These are phyloP conservation scores for Ambrosiella beaveri DNA, from an alignment of 2,329 filamentous ascomycete species.

Conservation along the genomic window DNA sequence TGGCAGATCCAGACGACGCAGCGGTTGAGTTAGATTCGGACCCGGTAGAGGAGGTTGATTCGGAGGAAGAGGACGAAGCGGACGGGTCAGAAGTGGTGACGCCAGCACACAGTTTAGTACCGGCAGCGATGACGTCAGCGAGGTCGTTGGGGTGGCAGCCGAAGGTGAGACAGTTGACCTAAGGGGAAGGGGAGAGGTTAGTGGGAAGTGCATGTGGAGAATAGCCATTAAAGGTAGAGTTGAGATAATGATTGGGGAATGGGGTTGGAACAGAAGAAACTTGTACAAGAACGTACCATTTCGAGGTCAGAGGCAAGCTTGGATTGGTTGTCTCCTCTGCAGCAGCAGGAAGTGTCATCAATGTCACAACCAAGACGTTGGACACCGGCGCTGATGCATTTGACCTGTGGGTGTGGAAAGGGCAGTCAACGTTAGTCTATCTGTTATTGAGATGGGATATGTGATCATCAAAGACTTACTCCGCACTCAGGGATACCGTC, in stretches of 20 bases:
- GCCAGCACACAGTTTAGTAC: constrained; percentile 18
- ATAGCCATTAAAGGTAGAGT: neutral
- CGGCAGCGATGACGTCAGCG: constrained; percentile 19
- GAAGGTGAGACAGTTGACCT: constrained; percentile 18
- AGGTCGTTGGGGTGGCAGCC: constrained; percentile 21
- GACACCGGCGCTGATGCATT: constrained; percentile 23
- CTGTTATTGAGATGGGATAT: neutral
- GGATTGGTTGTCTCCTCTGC: constrained; percentile 20
- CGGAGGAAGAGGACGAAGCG: constrained; percentile 3
- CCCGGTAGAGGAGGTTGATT: constrained; percentile 3
- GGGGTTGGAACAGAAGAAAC: neutral
- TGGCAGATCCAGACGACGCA: neutral
- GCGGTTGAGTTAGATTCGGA: neutral
- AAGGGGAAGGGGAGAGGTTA: neutral
- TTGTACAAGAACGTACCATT: constrained; percentile 16
- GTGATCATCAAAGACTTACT: constrained; percentile 19
- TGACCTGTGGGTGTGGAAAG: constrained; percentile 13
- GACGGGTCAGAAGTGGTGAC: constrained; percentile 14
- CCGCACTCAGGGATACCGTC: constrained; percentile 23
- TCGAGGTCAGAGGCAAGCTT: constrained; percentile 16
- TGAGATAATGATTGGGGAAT: neutral
- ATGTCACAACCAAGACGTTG: constrained; percentile 21
- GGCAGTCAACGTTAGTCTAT: neutral
- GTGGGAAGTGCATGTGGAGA: neutral
- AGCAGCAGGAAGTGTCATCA: constrained; percentile 24